Evolutionary conservation across 192 early-diverging fungal genomes (phyloP), one percentile per base, ranked within the genome.

Genomic region (Helicostylum pulchrum): DNA sequence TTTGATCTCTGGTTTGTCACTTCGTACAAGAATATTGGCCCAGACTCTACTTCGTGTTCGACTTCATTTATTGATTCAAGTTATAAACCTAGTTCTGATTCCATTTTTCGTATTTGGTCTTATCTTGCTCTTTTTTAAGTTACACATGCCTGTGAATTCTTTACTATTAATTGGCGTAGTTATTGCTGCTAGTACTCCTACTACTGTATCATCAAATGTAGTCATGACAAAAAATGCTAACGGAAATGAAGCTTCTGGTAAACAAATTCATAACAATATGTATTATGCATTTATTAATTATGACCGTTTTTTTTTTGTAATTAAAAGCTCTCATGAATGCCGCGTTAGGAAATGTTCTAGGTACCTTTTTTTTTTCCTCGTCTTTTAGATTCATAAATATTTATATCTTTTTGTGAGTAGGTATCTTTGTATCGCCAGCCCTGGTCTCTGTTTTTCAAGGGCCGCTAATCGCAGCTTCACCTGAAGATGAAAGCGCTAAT

Each of bases 171-270:
- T 79, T 23, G 88, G 88, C 52, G 66, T 90, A 34, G 77, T 88
- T 12, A 83, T 90, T 57, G 79, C 83, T 44, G 82, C 80, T 9
- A 73, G 78, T 7, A 87, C 82, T 0, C 89, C 89, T 0, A 90
- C 89, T 0, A 90, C 89, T 7, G 84, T 90, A 46, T 87, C 87
- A 9, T 90, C 89, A 20, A 90, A 90, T 68, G 86, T 87, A 1
- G 79, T 90, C 64, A 90, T 90, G 89, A 90, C 89, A 19, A 82
- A 83, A 61, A 82, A 85, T 50, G 85, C 87, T 32, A 55, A 66
- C 20, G 89, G 89, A 23, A 88, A 82, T 62, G 89, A 89, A 53
- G 80, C 87, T 30, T 73, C 71, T 17, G 71, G 71, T 73, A 73
- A 64, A 12, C 26, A 26, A 26, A 26, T 2, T 26, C 26, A 26